Evolutionary conservation across 768 basidiomycete genomes (phyloP).

Genomic region (Pleurotus salmoneostramineus): DNA sequence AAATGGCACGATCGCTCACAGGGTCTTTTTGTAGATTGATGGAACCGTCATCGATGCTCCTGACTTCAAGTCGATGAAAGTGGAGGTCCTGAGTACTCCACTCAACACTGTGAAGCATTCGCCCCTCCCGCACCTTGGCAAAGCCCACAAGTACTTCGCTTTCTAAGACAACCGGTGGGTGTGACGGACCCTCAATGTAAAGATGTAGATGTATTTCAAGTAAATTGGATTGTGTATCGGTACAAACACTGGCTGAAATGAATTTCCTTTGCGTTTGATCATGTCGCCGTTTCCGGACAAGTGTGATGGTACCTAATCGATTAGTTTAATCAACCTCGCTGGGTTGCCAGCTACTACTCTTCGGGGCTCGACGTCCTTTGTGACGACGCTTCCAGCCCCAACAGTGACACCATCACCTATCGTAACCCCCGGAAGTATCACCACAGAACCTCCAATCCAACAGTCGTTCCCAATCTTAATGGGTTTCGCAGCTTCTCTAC

Average conservation of each 20-base stretch:
- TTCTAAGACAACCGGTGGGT: neutral
- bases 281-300: neutral
- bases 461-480: conserved; percentile 9
- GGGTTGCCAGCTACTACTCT: conserved; percentile 3
- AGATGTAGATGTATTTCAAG: neutral
- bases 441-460: conserved; percentile 8
- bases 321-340: neutral
- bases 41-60: neutral
- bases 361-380: conserved; percentile 7
- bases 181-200: neutral
- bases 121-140: neutral
- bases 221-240: neutral
- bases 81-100: neutral
- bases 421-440: conserved; percentile 7
- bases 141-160: neutral
- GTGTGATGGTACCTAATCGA: neutral
- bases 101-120: neutral
- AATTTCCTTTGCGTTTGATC: neutral
- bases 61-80: conserved; percentile 1
- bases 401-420: conserved; percentile 9
- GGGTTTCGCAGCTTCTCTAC: neutral
- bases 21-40: neutral
- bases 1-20: neutral
- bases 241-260: neutral
- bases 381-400: conserved; percentile 10